Evolutionary conservation across 306 rosid species (phyloP), one percentile per base, ranked within the genome.

Genomic region (Pyrus bretschneideri): DNA sequence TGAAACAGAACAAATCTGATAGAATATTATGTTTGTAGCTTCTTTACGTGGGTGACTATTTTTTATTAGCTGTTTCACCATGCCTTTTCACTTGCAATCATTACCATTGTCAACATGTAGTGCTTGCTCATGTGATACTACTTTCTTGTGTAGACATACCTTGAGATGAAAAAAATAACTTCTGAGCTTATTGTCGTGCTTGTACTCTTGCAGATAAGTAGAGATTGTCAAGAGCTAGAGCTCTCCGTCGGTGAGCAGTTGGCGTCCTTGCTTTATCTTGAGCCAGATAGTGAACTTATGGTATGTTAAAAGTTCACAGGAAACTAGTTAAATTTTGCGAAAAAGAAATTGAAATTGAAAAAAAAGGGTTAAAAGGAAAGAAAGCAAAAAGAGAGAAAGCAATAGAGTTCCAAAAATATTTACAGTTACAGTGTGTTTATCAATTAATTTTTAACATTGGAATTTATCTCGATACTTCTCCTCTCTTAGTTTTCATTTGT

Each of bases 151-250:
- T 66, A 72, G 66, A 54, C 66, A 35, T 33, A 27, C 46, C 46
- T 44, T 63, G 13, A 74, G 61, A 23, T 13, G 18, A 31, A 49
- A 30, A 65, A 27, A 25, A 3, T 19, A 30, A 35, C 54, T 5
- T 52, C 11, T 72, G 23, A 77, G 81, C 55, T 60, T 45, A 72
- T 84, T 58, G 11, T 72, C 40, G 52, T 67, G 51, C 23, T 78
- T 72, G 19, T 85, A 30, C 71, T 65, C 59, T 74, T 85, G 92
- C 96, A 96, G 99, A 96, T 96, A 82, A 96, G 99, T 81, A 96
- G 99, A 91, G 99, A 96, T 83, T 96, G 99, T 78, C 99, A 96
- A 83, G 99, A 96, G 90, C 86, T 96, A 67, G 99, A 96, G 78
- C 88, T 93, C 66, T 83, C 96, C 29, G 78, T 96, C 40, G 99